Base-by-base conservation (phyloP, 129 eudicot genomes). In the Silybum marianum region DNA sequence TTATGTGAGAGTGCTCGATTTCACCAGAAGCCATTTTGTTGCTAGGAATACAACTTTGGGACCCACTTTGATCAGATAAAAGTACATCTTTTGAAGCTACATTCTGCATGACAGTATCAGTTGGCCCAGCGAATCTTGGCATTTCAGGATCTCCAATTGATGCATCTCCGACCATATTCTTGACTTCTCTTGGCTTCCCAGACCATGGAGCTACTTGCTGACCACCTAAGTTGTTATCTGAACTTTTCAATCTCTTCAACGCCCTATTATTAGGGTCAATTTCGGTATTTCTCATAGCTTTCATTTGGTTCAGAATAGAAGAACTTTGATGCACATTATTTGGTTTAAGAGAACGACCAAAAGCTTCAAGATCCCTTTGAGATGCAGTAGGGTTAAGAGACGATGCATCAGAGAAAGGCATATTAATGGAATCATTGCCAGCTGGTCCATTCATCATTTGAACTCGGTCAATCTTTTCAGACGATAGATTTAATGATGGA, bases 281-380 rank as follows among this genome's bases (percentile, higher is more conserved):
- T 36, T 88, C 97, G n/a, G 76, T 78, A 83, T 80, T 76, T 71
- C 87, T 88, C 78, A 77, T 67, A 69, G 84, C 90, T 81, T 63
- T 87, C 89, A 89, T 85, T 89, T 92, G 97, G 82, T 95, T 86
- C 80, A 85, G 87, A 69, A 92, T 84, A 10, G 98, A 86, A 81
- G 75, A 78, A 51, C 79, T 87, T 79, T 88, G 80, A 24, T 87
- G 84, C 14, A 80, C 65, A 79, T 32, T 89, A 81, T 87, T 89
- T 40, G 98, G 90, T 81, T 88, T 92, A 73, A 90, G 80, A 48
- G 94, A 86, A 73, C 90, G 97, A 32, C 97, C 97, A 82, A 92
- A 94, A n/a, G 88, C 98, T 90, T 92, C 96, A 76, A 88, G 78
- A 76, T 94, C 97, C 70, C 83, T 89, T 70, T 87, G 91, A 40